phyloP scores from a whole-genome alignment of 768 basidiomycete species.

The Trametes villosa region DNA sequence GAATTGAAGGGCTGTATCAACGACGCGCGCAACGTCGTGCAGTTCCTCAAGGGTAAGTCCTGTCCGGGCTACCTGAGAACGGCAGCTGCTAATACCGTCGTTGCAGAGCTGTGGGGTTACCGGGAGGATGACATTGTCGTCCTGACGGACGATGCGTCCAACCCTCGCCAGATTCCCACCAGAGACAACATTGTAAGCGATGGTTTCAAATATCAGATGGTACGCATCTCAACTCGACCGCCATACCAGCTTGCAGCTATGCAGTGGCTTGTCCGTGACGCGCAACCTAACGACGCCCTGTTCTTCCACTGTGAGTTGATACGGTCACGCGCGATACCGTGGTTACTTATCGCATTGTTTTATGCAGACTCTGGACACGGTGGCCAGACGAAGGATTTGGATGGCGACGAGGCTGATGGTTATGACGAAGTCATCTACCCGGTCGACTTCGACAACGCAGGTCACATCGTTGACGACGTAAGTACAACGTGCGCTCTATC shows the following conservation, averaged over 20 bases:
- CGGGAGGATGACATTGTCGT: constrained; percentile 60
- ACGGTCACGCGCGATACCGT: background rate
- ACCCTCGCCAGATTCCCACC: constrained; percentile 53
- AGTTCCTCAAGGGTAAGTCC: constrained; percentile 47
- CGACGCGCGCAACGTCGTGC: constrained; percentile 56
- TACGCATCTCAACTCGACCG: background rate
- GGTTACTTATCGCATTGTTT: background rate
- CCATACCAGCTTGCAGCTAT: constrained; percentile 48
- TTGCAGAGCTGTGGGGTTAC: constrained; percentile 49
- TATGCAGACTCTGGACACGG: constrained; percentile 87
- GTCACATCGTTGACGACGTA: constrained; percentile 82
- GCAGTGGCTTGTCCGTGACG: constrained; percentile 61
- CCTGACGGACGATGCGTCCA: constrained; percentile 53
- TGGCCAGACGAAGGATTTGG: constrained; percentile 80
- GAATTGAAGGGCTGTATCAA: constrained; percentile 62
- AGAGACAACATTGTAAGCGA: constrained; percentile 52
- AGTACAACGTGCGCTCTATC: constrained; percentile 26
- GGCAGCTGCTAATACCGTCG: background rate
- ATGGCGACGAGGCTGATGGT: constrained; percentile 83
- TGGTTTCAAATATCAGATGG: background rate
- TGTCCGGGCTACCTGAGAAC: background rate
- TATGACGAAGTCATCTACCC: constrained; percentile 92
- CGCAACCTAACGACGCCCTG: constrained; percentile 56
- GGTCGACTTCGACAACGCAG: constrained; percentile 75
- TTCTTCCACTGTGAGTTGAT: constrained; percentile 59